These are phyloP conservation scores for Teunomyces kruisii DNA, from an alignment of 805 yeast genomes.

Conservation along the genomic window DNA sequence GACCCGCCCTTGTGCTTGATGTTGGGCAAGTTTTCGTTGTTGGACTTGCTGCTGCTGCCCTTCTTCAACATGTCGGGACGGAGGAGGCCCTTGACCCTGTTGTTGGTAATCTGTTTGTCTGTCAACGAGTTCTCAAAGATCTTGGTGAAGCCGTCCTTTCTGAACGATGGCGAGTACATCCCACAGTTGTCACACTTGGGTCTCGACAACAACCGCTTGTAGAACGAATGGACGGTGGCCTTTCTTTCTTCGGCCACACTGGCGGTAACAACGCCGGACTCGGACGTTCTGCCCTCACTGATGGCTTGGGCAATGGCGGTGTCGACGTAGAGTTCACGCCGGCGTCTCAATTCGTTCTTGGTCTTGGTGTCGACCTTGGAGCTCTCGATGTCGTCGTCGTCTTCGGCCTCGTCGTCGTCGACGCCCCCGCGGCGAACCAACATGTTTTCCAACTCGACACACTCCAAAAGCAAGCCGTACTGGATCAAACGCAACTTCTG, in stretches of 20 bases:
- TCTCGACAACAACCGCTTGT: conserved; percentile 68
- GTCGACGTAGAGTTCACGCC: conserved; percentile 70
- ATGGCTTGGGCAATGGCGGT: conserved; percentile 71
- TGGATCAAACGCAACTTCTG: conserved; percentile 82
- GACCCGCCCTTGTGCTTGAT: conserved; percentile 69
- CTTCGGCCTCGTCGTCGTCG: conserved; percentile 48
- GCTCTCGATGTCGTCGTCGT: conserved; percentile 44
- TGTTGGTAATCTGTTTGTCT: conserved; percentile 78
- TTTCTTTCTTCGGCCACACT: conserved; percentile 88
- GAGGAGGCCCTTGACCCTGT: conserved; percentile 74
- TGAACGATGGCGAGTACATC: conserved; percentile 88
- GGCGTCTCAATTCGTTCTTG: conserved; percentile 49
- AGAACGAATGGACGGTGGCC: conserved; percentile 65
- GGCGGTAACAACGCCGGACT: conserved; percentile 74
- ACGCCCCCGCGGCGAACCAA: conserved; percentile 34
- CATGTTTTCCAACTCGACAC: conserved; percentile 69
- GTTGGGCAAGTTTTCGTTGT: conserved; percentile 40
- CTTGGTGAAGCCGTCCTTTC: conserved; percentile 93
- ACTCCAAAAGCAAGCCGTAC: conserved; percentile 82
- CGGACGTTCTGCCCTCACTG: conserved; percentile 69
- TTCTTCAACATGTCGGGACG: conserved; percentile 69
- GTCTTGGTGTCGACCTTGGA: conserved; percentile 32
- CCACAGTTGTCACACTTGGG: conserved; percentile 95
- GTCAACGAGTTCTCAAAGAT: conserved; percentile 83
- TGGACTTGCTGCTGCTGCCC: conserved; percentile 13